A percentile compares a stretch with the other conserved stretches of the same genome.
These are phyloP conservation scores for Saccharomyces eubayanus DNA, from an alignment of 805 yeast genomes.

Conservation along the genomic window DNA sequence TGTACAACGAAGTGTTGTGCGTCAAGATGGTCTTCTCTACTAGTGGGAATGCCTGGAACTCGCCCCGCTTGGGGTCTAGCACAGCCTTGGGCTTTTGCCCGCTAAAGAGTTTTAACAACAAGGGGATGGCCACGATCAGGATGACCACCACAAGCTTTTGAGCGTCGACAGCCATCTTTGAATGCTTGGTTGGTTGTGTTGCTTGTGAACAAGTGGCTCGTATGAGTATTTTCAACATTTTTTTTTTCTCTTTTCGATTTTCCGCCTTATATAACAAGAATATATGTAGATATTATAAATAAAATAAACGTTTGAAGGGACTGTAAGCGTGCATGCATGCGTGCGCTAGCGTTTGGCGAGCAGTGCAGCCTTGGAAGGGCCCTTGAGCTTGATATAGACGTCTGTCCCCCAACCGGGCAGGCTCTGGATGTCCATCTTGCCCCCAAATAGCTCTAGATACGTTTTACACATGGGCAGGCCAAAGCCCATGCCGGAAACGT, in stretches of 20 bases:
- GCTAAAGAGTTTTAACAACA: not conserved
- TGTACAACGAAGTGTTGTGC: constrained; percentile 75
- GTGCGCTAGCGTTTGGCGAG: not conserved
- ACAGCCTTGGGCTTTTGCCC: constrained; percentile 30
- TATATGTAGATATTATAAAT: not conserved
- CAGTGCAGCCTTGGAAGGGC: constrained; percentile 17
- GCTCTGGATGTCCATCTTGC: constrained; percentile 58
- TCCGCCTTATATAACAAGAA: not conserved
- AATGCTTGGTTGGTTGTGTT: not conserved
- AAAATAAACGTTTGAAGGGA: not conserved
- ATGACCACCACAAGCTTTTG: not conserved
- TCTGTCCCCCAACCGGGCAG: constrained; percentile 75
- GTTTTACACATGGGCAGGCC: constrained; percentile 82
- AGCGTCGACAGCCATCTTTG: constrained; percentile 1
- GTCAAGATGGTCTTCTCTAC: constrained; percentile 65
- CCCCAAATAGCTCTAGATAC: constrained; percentile 66
- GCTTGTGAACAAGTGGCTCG: not conserved
- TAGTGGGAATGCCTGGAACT: constrained; percentile 72
- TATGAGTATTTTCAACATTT: not conserved
- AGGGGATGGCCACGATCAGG: not conserved
- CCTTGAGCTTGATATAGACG: constrained; percentile 50
- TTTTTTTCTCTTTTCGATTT: not conserved
- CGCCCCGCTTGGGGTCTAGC: constrained; percentile 43
- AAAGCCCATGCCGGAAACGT: constrained; percentile 92
- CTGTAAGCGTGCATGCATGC: not conserved